phyloP scores from a whole-genome alignment of 2,329 filamentous ascomycete species.

The Cercospora beticola region DNA sequence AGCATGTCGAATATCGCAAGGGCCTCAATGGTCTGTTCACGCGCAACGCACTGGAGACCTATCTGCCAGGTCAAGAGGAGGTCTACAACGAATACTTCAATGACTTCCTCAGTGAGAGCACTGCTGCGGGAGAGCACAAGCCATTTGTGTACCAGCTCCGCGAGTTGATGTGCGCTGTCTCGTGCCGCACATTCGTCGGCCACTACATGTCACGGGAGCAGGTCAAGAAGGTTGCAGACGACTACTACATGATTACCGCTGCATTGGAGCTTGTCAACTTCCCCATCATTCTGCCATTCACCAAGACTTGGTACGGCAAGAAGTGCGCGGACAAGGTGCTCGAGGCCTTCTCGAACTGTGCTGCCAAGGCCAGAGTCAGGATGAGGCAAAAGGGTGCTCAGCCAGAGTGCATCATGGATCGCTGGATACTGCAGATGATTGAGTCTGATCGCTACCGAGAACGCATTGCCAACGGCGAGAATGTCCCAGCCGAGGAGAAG shows the following conservation, averaged over 20 bases:
- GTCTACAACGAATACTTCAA: slow-evolving; percentile 87
- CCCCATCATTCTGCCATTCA: slow-evolving; percentile 92
- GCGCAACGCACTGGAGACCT: slow-evolving; percentile 78
- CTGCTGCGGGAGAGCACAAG: slow-evolving; percentile 68
- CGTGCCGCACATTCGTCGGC: slow-evolving; percentile 94
- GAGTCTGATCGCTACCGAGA: slow-evolving; percentile 80
- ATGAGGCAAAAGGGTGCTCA: slow-evolving; percentile 81
- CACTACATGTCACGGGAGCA: slow-evolving; percentile 90
- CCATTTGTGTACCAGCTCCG: slow-evolving; percentile 92
- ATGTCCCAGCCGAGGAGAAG: slow-evolving; percentile 70
- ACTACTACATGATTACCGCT: slow-evolving; percentile 95
- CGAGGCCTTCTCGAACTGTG: slow-evolving; percentile 83
- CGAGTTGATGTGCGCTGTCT: slow-evolving; percentile 91
- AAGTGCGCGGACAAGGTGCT: slow-evolving; percentile 92
- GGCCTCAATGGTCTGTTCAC: slow-evolving; percentile 94
- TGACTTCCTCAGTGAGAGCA: slow-evolving; percentile 71
- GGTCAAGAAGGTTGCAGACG: slow-evolving; percentile 90
- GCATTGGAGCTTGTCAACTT: slow-evolving; percentile 98
- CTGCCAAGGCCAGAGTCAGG: slow-evolving; percentile 81
- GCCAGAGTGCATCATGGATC: slow-evolving; percentile 90
- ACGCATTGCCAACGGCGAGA: slow-evolving; percentile 69
- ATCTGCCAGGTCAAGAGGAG: slow-evolving; percentile 88
- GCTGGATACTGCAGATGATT: slow-evolving; percentile 86
- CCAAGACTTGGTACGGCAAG: slow-evolving; percentile 96
- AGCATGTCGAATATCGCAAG: slow-evolving; percentile 95